A percentile compares a stretch with the other conserved stretches of the same genome.
These are phyloP conservation scores for Pugionium cornutum DNA, from an alignment of 345 rosid genomes.

Conservation along the genomic window DNA sequence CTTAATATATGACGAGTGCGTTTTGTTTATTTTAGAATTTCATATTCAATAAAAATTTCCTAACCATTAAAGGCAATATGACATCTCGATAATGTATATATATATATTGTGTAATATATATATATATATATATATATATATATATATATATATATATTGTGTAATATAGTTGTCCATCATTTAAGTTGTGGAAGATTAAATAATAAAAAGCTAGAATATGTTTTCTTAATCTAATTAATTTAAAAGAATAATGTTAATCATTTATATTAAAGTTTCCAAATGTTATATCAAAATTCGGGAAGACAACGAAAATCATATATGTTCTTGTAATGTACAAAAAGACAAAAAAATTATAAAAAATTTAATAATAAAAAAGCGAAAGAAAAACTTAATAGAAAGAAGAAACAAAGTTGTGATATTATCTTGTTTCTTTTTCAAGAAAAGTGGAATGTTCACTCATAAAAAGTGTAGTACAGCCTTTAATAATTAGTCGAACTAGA, in stretches of 20 bases:
- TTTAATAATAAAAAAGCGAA: neutral
- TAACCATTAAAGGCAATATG: conserved; percentile 15
- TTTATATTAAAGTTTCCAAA: conserved; percentile 31
- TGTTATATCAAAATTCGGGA: conserved; percentile 23
- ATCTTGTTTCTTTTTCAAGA: conserved; percentile 33
- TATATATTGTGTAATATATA: no score
- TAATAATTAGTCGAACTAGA: conserved; percentile 26
- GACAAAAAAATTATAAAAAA: no score
- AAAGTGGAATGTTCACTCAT: conserved; percentile 38
- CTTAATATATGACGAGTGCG: conserved; percentile 25
- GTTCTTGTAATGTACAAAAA: conserved; percentile 9
- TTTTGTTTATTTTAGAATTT: no score
- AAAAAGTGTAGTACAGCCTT: conserved; percentile 30
- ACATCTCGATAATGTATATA: conserved; percentile 21
- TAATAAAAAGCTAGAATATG: neutral
- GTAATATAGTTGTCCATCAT: conserved; percentile 18
- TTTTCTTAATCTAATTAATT: neutral
- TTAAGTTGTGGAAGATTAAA: conserved; percentile 1
- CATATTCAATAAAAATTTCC: conserved; percentile 5
- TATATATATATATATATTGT: no score
- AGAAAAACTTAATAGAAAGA: conserved; percentile 20
- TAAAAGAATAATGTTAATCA: neutral
- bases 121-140: no score
- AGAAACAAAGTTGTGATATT: conserved; percentile 31
- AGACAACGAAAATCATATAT: conserved; percentile 7